Conservation (phyloP, 306 rosid genomes). For the Urtica urens region DNA sequence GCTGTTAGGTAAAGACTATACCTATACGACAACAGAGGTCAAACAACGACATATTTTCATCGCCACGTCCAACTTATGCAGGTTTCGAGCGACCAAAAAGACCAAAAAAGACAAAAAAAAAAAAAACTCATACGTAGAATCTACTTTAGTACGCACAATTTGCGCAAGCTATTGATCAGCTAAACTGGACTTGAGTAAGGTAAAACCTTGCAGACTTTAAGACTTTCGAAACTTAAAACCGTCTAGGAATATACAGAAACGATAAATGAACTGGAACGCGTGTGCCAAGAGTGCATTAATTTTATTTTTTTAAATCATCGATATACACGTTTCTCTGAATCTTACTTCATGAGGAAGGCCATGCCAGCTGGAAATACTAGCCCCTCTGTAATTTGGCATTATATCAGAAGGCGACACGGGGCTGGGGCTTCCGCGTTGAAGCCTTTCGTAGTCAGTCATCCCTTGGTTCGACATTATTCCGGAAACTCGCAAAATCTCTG, state of each 20-base stretch:
- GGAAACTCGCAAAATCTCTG: conserved; percentile 89
- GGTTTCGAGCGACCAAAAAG: too few relatives aligned
- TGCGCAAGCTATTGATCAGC: background rate
- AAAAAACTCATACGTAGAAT: background rate
- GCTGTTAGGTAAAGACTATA: background rate
- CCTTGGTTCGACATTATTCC: conserved; percentile 95
- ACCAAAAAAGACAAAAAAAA: background rate
- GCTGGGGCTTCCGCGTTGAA: conserved; percentile 94
- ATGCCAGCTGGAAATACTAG: conserved; percentile 76
- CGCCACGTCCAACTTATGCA: background rate
- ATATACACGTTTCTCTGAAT: background rate
- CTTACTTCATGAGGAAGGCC: conserved; percentile 71
- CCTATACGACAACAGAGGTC: background rate
- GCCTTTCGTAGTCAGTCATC: conserved; percentile 79
- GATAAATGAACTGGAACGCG: conserved; percentile 4
- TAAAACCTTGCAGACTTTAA: background rate
- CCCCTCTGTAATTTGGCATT: conserved; percentile 59
- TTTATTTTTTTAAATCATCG: background rate
- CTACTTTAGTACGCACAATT: background rate
- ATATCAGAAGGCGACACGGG: conserved; percentile 84
- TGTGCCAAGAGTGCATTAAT: background rate
- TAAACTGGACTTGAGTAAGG: background rate
- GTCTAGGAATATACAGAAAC: background rate
- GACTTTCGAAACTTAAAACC: background rate
- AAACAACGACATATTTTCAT: background rate